Base-by-base conservation (phyloP, 176 grass and related monocot genomes). In the Pontederia crassipes region DNA sequence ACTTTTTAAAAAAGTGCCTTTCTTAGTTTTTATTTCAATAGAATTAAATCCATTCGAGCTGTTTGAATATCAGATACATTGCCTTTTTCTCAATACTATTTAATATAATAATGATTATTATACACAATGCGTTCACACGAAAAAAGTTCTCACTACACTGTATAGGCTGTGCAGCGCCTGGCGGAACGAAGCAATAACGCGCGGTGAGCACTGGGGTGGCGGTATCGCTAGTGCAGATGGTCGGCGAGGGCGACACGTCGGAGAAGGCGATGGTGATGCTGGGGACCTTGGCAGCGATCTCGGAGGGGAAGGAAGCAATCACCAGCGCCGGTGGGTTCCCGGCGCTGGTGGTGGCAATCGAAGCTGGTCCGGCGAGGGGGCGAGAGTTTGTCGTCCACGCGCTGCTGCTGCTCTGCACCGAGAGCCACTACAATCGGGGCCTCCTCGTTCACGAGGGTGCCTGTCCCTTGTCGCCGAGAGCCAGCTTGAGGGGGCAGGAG, bases 241-340 rank as follows among this genome's bases (percentile, higher is more conserved):
- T 93, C 47, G 85, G 75, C 11, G 80, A 74, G 81, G 78, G 65
- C 0, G 88, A 88, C 0, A 88, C 89, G 49, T 83, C 85, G 10
- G 94, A 98, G 88, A 98, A 93, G 71, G 94, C 94, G 7, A 93
- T 98, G 94, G 94, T 98, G 77, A 88, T 98, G 0, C 85, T 98
- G 4, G 88, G 74, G 0, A 88, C 76, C 79, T 79, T 98, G 0
- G 94, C 85, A 0, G 77, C 70, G 64, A 82, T 98, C n/a, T 50
- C 79, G 6, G 88, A 98, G 26, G 94, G 94, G 6, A 80, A 74
- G 5, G 94, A 83, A 1, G 94, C 94, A 4, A 81, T 98, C 29
- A 84, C 93, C 29, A 88, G 88, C 12, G 88, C 79, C 14, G 94
- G 84, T 0, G 94, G 88, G 20, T 89, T 98, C 46, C 65, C 80